Evolutionary conservation across 2,329 filamentous ascomycete genomes (phyloP).

Genomic region (Fusarium sp.): DNA sequence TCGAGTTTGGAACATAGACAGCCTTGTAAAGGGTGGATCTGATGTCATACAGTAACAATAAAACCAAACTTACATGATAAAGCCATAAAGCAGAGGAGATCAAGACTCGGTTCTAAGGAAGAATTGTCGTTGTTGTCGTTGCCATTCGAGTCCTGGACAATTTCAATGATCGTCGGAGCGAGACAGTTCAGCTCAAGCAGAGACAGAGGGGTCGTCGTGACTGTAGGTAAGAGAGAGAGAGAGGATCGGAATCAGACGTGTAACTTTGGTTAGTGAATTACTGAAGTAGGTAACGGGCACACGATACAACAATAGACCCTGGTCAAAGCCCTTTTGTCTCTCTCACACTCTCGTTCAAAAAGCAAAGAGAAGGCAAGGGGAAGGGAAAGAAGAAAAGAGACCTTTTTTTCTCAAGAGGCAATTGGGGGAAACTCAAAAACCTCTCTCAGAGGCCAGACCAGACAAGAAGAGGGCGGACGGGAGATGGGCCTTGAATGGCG

Average conservation of each 20-base stretch:
- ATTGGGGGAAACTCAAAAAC: conserved; percentile 12
- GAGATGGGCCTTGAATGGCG: conserved; percentile 23
- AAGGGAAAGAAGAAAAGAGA: background rate
- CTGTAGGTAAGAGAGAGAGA: background rate
- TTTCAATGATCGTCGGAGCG: conserved; percentile 14
- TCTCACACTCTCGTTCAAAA: conserved; percentile 17
- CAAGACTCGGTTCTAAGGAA: background rate
- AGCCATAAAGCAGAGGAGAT: conserved; percentile 26
- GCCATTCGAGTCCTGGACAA: background rate
- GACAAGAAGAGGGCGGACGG: conserved; percentile 3
- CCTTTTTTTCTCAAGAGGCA: conserved; percentile 13
- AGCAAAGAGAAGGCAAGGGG: background rate
- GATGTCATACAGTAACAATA: conserved; percentile 26
- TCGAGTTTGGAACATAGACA: conserved; percentile 14
- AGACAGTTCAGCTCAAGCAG: background rate
- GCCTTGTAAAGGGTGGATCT: conserved; percentile 8
- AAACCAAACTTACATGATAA: conserved; percentile 27
- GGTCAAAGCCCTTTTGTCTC: conserved; percentile 18
- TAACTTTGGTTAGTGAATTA: conserved; percentile 4
- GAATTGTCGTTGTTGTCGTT: conserved; percentile 5
- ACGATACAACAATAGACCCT: conserved; percentile 17
- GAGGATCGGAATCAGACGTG: conserved; percentile 9
- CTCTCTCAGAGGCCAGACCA: background rate
- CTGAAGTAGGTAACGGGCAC: background rate
- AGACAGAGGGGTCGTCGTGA: conserved; percentile 11